These are phyloP conservation scores for Colletotrichum filicis DNA, from an alignment of 2,329 filamentous ascomycete genomes.

Conservation along the genomic window DNA sequence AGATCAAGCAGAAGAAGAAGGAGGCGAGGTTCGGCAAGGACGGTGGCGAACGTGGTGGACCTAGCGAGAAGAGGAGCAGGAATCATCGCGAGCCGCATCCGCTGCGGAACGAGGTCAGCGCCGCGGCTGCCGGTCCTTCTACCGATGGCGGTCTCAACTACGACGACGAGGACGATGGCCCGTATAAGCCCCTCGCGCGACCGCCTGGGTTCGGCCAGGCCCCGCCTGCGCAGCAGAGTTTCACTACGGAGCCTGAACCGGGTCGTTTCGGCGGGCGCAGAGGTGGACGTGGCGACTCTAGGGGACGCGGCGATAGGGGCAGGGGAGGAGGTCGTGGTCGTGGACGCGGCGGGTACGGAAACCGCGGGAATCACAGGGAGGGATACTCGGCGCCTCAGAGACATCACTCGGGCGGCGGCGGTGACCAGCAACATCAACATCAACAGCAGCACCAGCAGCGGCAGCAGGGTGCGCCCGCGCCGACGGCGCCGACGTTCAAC, in stretches of 20 bases:
- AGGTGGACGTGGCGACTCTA: slow-evolving; percentile 56
- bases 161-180: slow-evolving; percentile 75
- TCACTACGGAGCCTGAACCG: slow-evolving; percentile 51
- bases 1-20: slow-evolving; percentile 74
- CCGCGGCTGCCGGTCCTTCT: slow-evolving; percentile 41
- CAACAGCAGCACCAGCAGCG: slow-evolving; percentile 42
- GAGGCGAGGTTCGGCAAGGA: slow-evolving; percentile 51
- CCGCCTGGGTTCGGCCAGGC: slow-evolving; percentile 71
- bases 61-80: slow-evolving; percentile 35
- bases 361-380: slow-evolving; percentile 48
- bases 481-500: slow-evolving; percentile 48
- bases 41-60: slow-evolving; percentile 47
- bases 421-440: slow-evolving; percentile 32
- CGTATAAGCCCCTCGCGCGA: slow-evolving; percentile 77
- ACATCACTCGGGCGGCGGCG: slow-evolving; percentile 1
- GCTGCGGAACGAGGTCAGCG: slow-evolving; percentile 51
- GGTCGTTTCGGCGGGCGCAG: slow-evolving; percentile 45
- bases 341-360: slow-evolving; percentile 49
- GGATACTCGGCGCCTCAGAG: slow-evolving; percentile 53
- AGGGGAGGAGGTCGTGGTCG: slow-evolving; percentile 51
- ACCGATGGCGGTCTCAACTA: slow-evolving; percentile 65
- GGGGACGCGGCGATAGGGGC: slow-evolving; percentile 56
- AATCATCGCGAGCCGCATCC: slow-evolving; percentile 50
- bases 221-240: slow-evolving; percentile 56
- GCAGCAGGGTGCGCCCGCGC: slow-evolving; percentile 39